Percentiles rank a stretch among this genome's conserved stretches.
phyloP scores from a whole-genome alignment of 768 basidiomycete genomes.

The Kwoniella sp. region DNA sequence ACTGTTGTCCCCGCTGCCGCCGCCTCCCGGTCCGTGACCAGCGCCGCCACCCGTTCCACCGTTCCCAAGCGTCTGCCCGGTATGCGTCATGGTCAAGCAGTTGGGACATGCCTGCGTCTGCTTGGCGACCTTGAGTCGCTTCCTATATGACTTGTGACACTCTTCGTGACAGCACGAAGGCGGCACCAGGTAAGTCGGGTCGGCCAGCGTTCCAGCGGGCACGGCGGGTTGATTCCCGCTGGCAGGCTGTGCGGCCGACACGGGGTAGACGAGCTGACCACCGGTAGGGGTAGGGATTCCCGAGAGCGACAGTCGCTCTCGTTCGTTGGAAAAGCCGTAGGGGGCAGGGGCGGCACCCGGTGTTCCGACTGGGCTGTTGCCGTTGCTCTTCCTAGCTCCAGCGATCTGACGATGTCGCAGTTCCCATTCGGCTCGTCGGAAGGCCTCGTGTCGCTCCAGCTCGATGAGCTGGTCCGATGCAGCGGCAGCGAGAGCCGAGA shows the following conservation, averaged over 20 bases:
- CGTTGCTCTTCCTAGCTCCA: conserved; percentile 40
- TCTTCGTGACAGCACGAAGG: conserved; percentile 54
- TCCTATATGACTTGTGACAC: conserved; percentile 53
- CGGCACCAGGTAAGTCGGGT: conserved; percentile 51
- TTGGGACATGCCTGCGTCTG: conserved; percentile 50
- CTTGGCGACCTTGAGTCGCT: conserved; percentile 51
- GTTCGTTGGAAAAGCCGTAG: conserved; percentile 41
- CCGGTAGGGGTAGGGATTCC: conserved; percentile 32
- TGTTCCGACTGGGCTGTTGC: conserved; percentile 38
- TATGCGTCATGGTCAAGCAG: conserved; percentile 38
- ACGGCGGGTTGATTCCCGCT: conserved; percentile 46
- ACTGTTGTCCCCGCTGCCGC: conserved; percentile 32
- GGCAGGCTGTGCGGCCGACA: conserved; percentile 49
- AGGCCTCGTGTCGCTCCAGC: conserved; percentile 79
- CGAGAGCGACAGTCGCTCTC: conserved; percentile 32
- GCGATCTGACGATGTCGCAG: conserved; percentile 63
- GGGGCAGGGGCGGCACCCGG: conserved; percentile 23
- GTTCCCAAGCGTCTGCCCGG: conserved; percentile 4
- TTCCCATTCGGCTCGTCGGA: conserved; percentile 81
- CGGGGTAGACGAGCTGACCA: conserved; percentile 46
- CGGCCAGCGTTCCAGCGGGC: conserved; percentile 49
- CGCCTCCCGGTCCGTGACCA: conserved; percentile 23
- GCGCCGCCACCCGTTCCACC: conserved; percentile 15
- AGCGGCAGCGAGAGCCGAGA: conserved; percentile 54
- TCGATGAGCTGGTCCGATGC: conserved; percentile 87